Percentiles rank a stretch among this genome's conserved stretches.
These are phyloP conservation scores for Scutellaria galericulata DNA, from an alignment of 257 asterid genomes.

Conservation along the genomic window DNA sequence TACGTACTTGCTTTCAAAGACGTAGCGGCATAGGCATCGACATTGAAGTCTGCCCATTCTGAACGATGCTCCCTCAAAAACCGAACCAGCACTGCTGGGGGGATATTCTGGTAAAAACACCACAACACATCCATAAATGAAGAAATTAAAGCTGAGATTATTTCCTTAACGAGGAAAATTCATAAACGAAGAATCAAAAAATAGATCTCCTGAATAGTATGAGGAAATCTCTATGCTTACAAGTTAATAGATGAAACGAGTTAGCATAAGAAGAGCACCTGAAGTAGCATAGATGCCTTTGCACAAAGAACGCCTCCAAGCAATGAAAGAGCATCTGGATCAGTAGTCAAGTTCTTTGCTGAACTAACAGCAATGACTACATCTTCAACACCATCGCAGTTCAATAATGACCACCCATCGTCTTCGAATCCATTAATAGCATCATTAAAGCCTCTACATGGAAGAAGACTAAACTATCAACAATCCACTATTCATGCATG, in stretches of 20 bases:
- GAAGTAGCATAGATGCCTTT: constrained; percentile 91
- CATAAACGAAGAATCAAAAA: background rate
- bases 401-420: constrained; percentile 82
- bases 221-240: background rate
- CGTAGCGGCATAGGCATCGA: constrained; percentile 80
- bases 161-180: background rate
- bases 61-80: constrained; percentile 93
- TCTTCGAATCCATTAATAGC: constrained; percentile 80
- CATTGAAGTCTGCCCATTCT: constrained; percentile 89
- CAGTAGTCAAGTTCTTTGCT: constrained; percentile 51
- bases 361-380: constrained; percentile 72
- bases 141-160: background rate
- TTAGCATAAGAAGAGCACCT: constrained; percentile 47
- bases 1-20: constrained; percentile 70
- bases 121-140: background rate
- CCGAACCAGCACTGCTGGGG: constrained; percentile 85
- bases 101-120: constrained; percentile 61
- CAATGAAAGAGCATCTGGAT: constrained; percentile 52
- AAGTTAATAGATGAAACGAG: constrained; percentile 3
- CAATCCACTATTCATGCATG: background rate
- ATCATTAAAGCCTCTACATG: constrained; percentile 86
- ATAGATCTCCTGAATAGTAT: background rate
- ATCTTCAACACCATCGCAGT: constrained; percentile 77
- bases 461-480: constrained; percentile 15
- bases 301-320: constrained; percentile 85